A percentile compares a stretch with the other conserved stretches of the same genome.
Evolutionary conservation across 805 yeast genomes (phyloP).

Genomic region (Saturnispora kantuleensis): DNA sequence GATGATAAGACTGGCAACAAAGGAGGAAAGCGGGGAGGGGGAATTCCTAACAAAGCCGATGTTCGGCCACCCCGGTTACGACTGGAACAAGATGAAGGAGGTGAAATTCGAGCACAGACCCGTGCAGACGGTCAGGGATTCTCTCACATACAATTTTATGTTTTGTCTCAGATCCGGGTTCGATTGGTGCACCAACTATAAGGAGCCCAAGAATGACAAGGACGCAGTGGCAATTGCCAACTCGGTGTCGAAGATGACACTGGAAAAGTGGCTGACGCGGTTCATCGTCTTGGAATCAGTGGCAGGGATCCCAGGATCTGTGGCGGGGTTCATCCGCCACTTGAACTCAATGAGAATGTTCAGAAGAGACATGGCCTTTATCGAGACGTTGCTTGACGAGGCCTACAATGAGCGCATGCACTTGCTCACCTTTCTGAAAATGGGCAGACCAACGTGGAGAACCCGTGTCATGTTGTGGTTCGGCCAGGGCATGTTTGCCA

Average conservation of each 20-base stretch:
- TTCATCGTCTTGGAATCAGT: constrained; percentile 57
- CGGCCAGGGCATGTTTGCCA: constrained; percentile 66
- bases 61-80: constrained; percentile 37
- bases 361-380: constrained; percentile 63
- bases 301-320: constrained; percentile 78
- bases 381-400: constrained; percentile 63
- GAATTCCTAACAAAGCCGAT: constrained; percentile 23
- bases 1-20: constrained; percentile 10
- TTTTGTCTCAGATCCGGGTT: constrained; percentile 38
- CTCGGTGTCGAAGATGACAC: constrained; percentile 42
- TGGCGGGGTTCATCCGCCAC: constrained; percentile 64
- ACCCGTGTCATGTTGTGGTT: constrained; percentile 43
- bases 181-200: constrained; percentile 57
- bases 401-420: constrained; percentile 78
- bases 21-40: constrained; percentile 11
- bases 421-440: constrained; percentile 53
- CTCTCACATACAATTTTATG: constrained; percentile 40
- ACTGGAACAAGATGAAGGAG: constrained; percentile 28
- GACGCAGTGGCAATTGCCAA: constrained; percentile 20
- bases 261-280: constrained; percentile 53
- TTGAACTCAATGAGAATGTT: constrained; percentile 52
- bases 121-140: constrained; percentile 40
- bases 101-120: constrained; percentile 43
- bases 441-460: constrained; percentile 53
- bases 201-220: constrained; percentile 36